Base-by-base conservation (phyloP, 2,329 filamentous ascomycete species). In the Dichotomopilus funicola region DNA sequence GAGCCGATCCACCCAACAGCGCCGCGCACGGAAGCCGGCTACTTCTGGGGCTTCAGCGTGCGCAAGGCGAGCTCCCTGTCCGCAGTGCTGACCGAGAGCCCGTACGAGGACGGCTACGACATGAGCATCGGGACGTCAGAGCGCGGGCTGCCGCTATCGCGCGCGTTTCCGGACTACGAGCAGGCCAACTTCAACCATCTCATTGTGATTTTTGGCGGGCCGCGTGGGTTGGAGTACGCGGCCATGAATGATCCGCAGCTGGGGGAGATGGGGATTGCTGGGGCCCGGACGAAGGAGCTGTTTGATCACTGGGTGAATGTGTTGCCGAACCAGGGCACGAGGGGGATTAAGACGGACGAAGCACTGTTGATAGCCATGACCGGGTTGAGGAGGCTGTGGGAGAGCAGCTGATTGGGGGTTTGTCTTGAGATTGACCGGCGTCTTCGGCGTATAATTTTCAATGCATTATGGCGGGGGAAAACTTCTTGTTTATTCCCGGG, bases 231-330 rank as follows among this genome's bases (percentile, higher is more conserved):
- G 11, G 90, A 95, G 67, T 85, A 81, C 52, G 89, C 89, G 0
- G 82, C 89, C 3, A 77, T 79, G 71, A 82, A 82, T 59, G 80
- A 83, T 61, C 70, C 73, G 27, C 71, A 78, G 51, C 70, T 87
- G 37, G 73, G 73, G 49, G 75, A 74, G 45, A 83, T 84, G 68
- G 86, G 83, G 0, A 80, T 92, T 11, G 75, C 77, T 5, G 83
- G 84, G 37, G 75, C 76, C 31, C 83, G 82, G 59, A 85, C 85
- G 6, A 80, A 77, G 61, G 82, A 89, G 61, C 68, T 92, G 50
- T 95, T 95, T 67, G 90, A 95, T 70, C 78, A 85, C 62, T 95
- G 89, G 89, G 77, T 95, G 13, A 89, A 95, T 68, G 78, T 94
- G 45, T 76, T 91, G 61, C 88, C 89, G 3, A 82, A 83, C 1